These are phyloP conservation scores for Starmerella vitae DNA, from an alignment of 805 yeast species.

Conservation along the genomic window DNA sequence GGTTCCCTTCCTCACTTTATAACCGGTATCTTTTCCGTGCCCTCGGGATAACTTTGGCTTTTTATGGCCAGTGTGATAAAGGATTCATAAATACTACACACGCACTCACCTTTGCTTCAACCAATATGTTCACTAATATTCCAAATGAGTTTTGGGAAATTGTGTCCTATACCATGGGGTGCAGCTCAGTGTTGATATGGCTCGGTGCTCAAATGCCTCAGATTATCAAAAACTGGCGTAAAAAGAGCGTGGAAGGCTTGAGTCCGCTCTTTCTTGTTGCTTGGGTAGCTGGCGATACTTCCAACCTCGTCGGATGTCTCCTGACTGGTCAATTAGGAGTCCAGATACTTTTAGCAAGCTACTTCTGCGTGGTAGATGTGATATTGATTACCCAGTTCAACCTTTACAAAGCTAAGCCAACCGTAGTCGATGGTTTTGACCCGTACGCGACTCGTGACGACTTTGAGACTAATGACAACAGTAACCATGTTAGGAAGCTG, in stretches of 20 bases:
- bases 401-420: constrained; percentile 34
- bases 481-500: constrained; percentile 4
- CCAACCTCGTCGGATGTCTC: constrained; percentile 55
- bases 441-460: neutral
- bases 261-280: constrained; percentile 44
- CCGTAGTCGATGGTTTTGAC: constrained; percentile 5
- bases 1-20: too few relatives aligned
- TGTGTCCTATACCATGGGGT: constrained; percentile 19
- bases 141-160: constrained; percentile 11
- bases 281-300: constrained; percentile 54
- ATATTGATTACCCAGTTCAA: constrained; percentile 57
- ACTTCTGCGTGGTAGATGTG: constrained; percentile 60
- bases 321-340: constrained; percentile 69
- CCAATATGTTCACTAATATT: too few relatives aligned
- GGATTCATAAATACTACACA: too few relatives aligned
- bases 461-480: constrained; percentile 5
- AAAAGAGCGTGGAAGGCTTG: constrained; percentile 54
- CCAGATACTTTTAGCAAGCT: constrained; percentile 57
- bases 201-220: constrained; percentile 65
- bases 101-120: too few relatives aligned
- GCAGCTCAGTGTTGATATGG: constrained; percentile 45
- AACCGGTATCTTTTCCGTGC: too few relatives aligned
- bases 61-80: too few relatives aligned
- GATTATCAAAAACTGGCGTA: constrained; percentile 42
- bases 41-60: too few relatives aligned